Base-by-base conservation (phyloP, 2,329 filamentous ascomycete species). In the Aspergillus japonicus region DNA sequence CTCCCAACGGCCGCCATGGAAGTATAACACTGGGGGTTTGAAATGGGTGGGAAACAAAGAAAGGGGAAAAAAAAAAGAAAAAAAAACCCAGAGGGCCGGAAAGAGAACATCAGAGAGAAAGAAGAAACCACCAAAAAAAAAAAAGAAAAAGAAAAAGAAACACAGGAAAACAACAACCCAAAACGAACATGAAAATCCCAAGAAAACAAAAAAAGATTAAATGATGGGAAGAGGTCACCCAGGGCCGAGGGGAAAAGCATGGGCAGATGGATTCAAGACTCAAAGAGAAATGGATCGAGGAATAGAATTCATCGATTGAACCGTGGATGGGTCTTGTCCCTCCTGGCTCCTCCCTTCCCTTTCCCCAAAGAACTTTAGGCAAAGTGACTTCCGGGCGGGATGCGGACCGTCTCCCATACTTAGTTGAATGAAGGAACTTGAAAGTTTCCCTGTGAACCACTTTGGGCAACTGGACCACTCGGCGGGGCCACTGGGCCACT, bases 371-470 rank as follows among this genome's bases (percentile, higher is more conserved):
- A 55, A 39, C 21, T 44, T 31, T n/a, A 19, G 50, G 23, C 53
- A 58, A 60, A 62, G 59, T 65, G 63, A 67, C 61, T 66, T 65
- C 53, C 65, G 64, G 66, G 66, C 64, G 64, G 65, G 66, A 66
- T 57, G 60, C 66, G 66, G 66, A 60, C 65, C 65, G 64, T 59
- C 63, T 60, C 58, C 64, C 62, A 67, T 59, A 57, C 56, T 60
- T 60, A 55, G 56, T 57, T 58, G 57, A 47, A 56, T 47, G 47
- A 55, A 23, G 26, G 21, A 21, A 21, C 21, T 21, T 21, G 50
- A 53, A 49, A 57, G 51, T 63, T 64, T 59, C 33, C 33, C 33
- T 35, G 33, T 35, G 33, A 35, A 10, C 33, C 33, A 35, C 33
- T 12, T 16, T 12, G 33, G 14, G 33, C 33, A 12, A 35, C 33